phyloP scores from a whole-genome alignment of 2,329 filamentous ascomycete species.

The Ascochyta koolunga region DNA sequence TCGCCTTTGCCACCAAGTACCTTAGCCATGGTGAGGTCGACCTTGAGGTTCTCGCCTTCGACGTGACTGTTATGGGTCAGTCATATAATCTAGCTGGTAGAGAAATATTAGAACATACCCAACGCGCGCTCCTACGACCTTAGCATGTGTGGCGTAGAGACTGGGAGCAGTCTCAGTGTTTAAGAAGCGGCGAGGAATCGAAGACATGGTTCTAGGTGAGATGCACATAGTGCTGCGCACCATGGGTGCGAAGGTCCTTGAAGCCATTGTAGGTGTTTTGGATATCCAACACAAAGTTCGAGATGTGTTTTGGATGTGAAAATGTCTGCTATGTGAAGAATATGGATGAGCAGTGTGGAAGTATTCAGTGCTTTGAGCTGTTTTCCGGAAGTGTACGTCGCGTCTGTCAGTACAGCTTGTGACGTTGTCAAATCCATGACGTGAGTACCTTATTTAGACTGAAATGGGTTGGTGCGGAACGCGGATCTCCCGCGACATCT shows the following conservation, averaged over 20 bases:
- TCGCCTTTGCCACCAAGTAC: slow-evolving; percentile 52
- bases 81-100: background rate
- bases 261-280: slow-evolving; percentile 19
- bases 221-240: slow-evolving; percentile 20
- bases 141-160: slow-evolving; percentile 49
- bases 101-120: slow-evolving; percentile 20
- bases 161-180: slow-evolving; percentile 50
- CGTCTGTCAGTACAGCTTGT: background rate
- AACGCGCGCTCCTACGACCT: slow-evolving; percentile 49
- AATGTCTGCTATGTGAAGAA: background rate
- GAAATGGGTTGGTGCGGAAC: slow-evolving; percentile 8
- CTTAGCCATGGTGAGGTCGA: slow-evolving; percentile 54
- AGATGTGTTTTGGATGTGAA: background rate
- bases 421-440: slow-evolving; percentile 15
- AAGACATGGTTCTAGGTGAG: slow-evolving; percentile 1
- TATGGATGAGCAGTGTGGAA: background rate
- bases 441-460: slow-evolving; percentile 11
- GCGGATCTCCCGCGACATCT: slow-evolving; percentile 8
- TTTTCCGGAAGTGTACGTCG: background rate
- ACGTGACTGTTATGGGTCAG: slow-evolving; percentile 30
- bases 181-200: slow-evolving; percentile 36
- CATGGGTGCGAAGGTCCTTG: slow-evolving; percentile 18
- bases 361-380: background rate
- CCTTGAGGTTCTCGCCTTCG: slow-evolving; percentile 43
- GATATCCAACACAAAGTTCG: background rate